Evolutionary conservation across 176 grass and related monocot genomes (phyloP), one percentile per base, ranked within the genome.

Genomic region (Aegilops longissima): DNA sequence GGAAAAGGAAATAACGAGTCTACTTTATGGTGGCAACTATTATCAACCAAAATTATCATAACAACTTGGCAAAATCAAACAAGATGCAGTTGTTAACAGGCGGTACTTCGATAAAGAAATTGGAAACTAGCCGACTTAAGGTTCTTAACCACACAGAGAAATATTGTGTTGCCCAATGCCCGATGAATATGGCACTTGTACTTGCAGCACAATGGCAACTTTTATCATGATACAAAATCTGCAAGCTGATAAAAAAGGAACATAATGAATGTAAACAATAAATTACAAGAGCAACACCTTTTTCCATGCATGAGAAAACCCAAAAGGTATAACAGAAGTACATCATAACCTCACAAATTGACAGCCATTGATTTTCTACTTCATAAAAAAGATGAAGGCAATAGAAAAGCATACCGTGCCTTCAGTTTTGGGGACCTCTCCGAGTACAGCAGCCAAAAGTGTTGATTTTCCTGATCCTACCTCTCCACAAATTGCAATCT

Each of bases 401-500:
- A 29, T 24, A 82, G 1, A 63, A 59, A 86, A 89, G 33, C 80
- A 78, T 96, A 99, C 97, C 86, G 1, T 87, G 84, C 97, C 94
- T 61, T 83, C 67, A 14, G 80, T 94, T 84, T 86, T 90, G 1
- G 72, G 86, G 70, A 99, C 77, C 85, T 99, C 97, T 83, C 97
- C 92, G 12, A 96, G 90, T 85, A 96, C 76, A 80, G 97, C 85
- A 73, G 94, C 92, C 80, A 96, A 82, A 80, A 99, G 90, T 61
- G 90, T 99, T 30, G 97, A 96, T 59, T 99, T 99, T 79, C 97
- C 97, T 0, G 94, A 96, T 42, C 97, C 97, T 85, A 99, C 97
- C 80, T 99, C 97, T 17, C 94, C 97, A 79, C 97, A 99, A 63
- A 99, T 93, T 63, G 97, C 94, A 76, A 99, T 76, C 74, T 99